Conservation (phyloP, 768 basidiomycete genomes). For the Cystoderma amianthinum region DNA sequence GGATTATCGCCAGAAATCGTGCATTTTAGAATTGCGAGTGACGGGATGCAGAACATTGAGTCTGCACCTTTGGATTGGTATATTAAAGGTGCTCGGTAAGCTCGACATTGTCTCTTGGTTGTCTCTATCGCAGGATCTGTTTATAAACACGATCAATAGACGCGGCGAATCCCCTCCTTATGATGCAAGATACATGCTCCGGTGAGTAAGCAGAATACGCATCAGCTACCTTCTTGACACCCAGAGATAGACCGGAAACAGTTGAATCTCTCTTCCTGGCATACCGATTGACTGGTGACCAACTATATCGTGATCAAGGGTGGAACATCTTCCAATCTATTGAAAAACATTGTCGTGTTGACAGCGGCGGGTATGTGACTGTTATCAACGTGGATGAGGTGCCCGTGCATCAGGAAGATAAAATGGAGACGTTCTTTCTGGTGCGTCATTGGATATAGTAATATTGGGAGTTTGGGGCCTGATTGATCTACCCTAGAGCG, state of each 20-base stretch:
- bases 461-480: not conserved
- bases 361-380: slow-evolving; percentile 79
- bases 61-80: slow-evolving; percentile 73
- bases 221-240: not conserved
- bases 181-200: slow-evolving; percentile 90
- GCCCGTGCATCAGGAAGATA: slow-evolving; percentile 64
- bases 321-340: slow-evolving; percentile 93
- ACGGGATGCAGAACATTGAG: slow-evolving; percentile 37
- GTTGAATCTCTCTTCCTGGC: slow-evolving; percentile 91
- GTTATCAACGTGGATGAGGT: slow-evolving; percentile 81
- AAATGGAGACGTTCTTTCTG: slow-evolving; percentile 96
- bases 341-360: slow-evolving; percentile 71
- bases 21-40: slow-evolving; percentile 67
- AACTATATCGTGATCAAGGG: slow-evolving; percentile 72
- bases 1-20: slow-evolving; percentile 88
- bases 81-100: slow-evolving; percentile 75
- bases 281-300: slow-evolving; percentile 83
- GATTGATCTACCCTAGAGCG: slow-evolving; percentile 44
- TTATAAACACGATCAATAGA: no score
- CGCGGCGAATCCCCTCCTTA: slow-evolving; percentile 44
- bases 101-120: no score
- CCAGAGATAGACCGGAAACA: slow-evolving; percentile 72
- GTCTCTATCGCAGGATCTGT: no score
- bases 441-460: slow-evolving; percentile 31
- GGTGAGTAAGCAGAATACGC: slow-evolving; percentile 29